A percentile compares a stretch with the other conserved stretches of the same genome.
Conservation (phyloP, 176 grass and related monocot species). For the Carex kokanica region DNA sequence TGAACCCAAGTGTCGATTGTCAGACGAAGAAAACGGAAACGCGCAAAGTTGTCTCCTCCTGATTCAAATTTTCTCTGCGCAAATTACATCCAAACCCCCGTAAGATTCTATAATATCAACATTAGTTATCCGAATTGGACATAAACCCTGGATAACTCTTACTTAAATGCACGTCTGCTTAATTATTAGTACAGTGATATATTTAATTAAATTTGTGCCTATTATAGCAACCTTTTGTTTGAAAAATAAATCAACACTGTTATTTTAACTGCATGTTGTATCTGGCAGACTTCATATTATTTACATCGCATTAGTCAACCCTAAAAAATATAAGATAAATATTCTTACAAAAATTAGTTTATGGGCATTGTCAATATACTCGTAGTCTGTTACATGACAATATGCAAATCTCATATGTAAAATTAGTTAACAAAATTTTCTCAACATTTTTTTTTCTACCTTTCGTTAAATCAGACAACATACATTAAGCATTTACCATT, state of each 20-base stretch:
- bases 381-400: not conserved
- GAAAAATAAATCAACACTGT: not conserved
- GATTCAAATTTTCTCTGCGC: not conserved
- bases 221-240: not conserved
- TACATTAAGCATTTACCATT: not conserved
- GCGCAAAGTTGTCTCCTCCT: not conserved
- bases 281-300: not conserved
- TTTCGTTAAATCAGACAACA: not conserved
- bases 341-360: not conserved
- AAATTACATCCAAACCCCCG: not conserved
- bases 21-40: conserved; percentile 11
- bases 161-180: not conserved
- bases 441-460: not conserved
- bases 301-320: not conserved
- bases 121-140: too few relatives aligned
- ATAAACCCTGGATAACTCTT: not conserved
- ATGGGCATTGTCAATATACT: too few relatives aligned
- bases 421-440: not conserved
- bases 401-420: not conserved
- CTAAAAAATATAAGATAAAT: not conserved
- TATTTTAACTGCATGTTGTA: not conserved
- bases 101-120: not conserved
- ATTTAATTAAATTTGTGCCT: not conserved
- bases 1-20: not conserved
- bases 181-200: not conserved